Percentiles rank a stretch among this genome's conserved stretches.
These are phyloP conservation scores for Phellopilus nigrolimitatus DNA, from an alignment of 1,284 basidiomycete species.

Conservation along the genomic window DNA sequence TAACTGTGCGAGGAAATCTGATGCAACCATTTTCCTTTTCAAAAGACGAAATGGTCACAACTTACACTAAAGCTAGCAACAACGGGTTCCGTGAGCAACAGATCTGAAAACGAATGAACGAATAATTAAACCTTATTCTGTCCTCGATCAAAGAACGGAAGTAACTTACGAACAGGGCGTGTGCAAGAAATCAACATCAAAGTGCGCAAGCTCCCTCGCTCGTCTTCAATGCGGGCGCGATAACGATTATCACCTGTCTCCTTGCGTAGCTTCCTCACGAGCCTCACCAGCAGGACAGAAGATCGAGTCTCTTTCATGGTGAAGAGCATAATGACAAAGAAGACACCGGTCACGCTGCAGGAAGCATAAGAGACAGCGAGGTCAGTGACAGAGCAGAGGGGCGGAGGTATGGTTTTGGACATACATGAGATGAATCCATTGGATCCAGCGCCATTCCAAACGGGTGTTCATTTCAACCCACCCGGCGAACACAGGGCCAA, in stretches of 20 bases:
- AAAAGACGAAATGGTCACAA: no score
- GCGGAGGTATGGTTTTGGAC: slow-evolving; percentile 26
- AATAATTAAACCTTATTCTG: not conserved
- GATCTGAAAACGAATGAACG: no score
- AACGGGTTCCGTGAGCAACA: slow-evolving; percentile 72
- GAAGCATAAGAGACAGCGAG: slow-evolving; percentile 14
- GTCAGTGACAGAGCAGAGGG: not conserved
- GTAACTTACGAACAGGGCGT: slow-evolving; percentile 55
- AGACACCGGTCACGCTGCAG: slow-evolving; percentile 40
- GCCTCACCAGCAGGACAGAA: slow-evolving; percentile 53
- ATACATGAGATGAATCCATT: slow-evolving; percentile 72
- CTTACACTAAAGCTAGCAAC: slow-evolving; percentile 69
- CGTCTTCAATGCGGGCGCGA: slow-evolving; percentile 60
- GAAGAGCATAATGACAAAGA: slow-evolving; percentile 40
- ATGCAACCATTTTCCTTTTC: no score
- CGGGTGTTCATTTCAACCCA: slow-evolving; percentile 63
- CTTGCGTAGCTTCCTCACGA: slow-evolving; percentile 57
- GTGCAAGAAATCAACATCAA: slow-evolving; percentile 66
- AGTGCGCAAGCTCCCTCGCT: slow-evolving; percentile 47
- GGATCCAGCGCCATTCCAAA: slow-evolving; percentile 76
- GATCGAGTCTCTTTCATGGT: slow-evolving; percentile 62
- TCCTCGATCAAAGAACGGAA: no score
- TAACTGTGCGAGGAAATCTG: no score
- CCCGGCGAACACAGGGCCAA: slow-evolving; percentile 63
- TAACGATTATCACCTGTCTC: slow-evolving; percentile 56